A percentile compares a stretch with the other conserved stretches of the same genome.
These are phyloP conservation scores for Yamadazyma nakazawae DNA, from an alignment of 805 yeast genomes.

Conservation along the genomic window DNA sequence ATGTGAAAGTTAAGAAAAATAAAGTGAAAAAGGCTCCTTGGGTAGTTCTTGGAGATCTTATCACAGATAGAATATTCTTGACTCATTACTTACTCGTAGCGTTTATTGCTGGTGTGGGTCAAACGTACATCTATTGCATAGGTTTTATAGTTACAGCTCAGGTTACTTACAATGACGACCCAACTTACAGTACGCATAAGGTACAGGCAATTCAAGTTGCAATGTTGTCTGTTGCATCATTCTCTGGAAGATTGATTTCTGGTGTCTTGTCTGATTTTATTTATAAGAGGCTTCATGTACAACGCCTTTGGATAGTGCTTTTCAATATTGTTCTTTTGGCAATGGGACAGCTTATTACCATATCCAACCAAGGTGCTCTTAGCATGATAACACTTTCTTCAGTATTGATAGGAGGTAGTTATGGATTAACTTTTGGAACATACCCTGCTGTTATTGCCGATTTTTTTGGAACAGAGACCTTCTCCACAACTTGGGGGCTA, in stretches of 20 bases:
- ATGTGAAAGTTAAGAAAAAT: conserved; percentile 5
- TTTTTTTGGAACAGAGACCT: conserved; percentile 60
- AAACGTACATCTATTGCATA: conserved; percentile 67
- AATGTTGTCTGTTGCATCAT: conserved; percentile 59
- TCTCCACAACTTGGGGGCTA: conserved; percentile 76
- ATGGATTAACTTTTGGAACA: conserved; percentile 70
- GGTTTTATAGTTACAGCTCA: conserved; percentile 64
- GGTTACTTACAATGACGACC: conserved; percentile 21
- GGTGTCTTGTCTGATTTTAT: conserved; percentile 67
- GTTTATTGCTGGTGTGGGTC: conserved; percentile 60
- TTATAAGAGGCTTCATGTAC: conserved; percentile 48
- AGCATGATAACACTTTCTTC: conserved; percentile 48
- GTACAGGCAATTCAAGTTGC: conserved; percentile 73
- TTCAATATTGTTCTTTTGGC: conserved; percentile 37
- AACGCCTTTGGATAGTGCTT: conserved; percentile 63
- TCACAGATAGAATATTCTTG: conserved; percentile 36
- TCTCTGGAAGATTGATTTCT: conserved; percentile 58
- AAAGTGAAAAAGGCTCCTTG: conserved; percentile 13
- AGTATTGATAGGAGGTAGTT: conserved; percentile 56
- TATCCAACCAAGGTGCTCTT: conserved; percentile 24
- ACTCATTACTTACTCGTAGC: conserved; percentile 56
- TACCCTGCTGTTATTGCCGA: conserved; percentile 78
- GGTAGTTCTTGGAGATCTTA: conserved; percentile 18
- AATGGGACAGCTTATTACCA: conserved; percentile 35
- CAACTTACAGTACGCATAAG: conserved; percentile 17